Conservation (phyloP, 306 rosid species). For the Nissolia schottii region DNA sequence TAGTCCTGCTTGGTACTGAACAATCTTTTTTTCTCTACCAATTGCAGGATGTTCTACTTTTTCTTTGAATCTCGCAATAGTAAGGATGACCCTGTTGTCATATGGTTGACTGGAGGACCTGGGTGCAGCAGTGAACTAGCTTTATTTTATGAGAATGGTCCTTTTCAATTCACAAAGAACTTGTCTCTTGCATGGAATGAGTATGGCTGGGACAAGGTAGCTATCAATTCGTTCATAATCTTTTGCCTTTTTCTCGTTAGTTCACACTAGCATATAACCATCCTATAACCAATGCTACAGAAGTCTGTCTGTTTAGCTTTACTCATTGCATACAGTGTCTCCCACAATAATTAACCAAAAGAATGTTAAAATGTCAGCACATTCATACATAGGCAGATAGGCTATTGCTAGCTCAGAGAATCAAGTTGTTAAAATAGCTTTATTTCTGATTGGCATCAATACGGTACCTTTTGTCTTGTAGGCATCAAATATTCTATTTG, state of each 20-base stretch:
- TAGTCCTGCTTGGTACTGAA: neutral
- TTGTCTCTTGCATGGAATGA: conserved; percentile 81
- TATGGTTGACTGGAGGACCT: conserved; percentile 96
- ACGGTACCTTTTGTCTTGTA: conserved; percentile 18
- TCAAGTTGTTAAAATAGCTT: neutral
- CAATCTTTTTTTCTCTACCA: neutral
- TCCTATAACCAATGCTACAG: neutral
- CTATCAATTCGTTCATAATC: neutral
- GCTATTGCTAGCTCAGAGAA: conserved; percentile 2
- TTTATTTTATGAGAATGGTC: conserved; percentile 91
- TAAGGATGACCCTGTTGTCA: conserved; percentile 62
- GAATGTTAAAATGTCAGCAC: neutral
- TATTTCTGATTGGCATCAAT: neutral
- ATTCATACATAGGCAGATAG: neutral
- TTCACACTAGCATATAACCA: neutral
- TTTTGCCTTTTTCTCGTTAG: neutral
- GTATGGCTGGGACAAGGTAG: conserved; percentile 90
- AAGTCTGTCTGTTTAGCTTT: neutral
- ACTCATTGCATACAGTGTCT: conserved; percentile 2
- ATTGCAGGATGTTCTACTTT: conserved; percentile 85
- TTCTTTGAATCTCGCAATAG: conserved; percentile 81
- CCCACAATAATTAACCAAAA: neutral
- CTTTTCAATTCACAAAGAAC: conserved; percentile 62
- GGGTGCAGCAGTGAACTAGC: conserved; percentile 96
- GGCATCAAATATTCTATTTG: conserved; percentile 81